phyloP scores from a whole-genome alignment of 495 filamentous ascomycete species.

The Evansstolkia leycettana region DNA sequence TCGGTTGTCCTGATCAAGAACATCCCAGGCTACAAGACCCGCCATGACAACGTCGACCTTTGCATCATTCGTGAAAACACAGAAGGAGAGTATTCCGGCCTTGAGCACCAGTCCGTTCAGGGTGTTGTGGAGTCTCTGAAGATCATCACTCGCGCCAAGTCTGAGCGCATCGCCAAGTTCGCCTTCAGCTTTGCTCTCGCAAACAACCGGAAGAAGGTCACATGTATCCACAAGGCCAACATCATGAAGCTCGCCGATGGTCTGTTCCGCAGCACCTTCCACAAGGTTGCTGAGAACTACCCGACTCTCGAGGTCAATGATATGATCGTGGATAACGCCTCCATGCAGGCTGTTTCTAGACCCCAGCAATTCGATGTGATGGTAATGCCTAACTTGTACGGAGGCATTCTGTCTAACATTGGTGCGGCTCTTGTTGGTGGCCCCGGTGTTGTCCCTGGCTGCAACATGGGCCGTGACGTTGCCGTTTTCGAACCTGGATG shows the following conservation, averaged over 20 bases:
- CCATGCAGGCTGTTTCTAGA: conserved; percentile 91
- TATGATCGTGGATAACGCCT: conserved; percentile 99
- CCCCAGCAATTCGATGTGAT: conserved; percentile 99
- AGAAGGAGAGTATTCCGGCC: conserved; percentile 96
- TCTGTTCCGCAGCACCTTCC: conserved; percentile 95
- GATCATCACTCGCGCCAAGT: conserved; percentile 98
- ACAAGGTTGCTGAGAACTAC: conserved; percentile 82
- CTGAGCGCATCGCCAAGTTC: conserved; percentile 96
- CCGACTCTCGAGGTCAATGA: conserved; percentile 89
- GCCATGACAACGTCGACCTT: conserved; percentile 91
- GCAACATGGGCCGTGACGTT: conserved; percentile 98
- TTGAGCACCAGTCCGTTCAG: conserved; percentile 94
- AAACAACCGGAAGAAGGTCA: conserved; percentile 97
- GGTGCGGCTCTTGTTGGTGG: conserved; percentile 97
- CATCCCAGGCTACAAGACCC: conserved; percentile 94
- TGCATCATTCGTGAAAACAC: conserved; percentile 99
- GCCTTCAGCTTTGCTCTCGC: conserved; percentile 95
- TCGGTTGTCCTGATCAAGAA: conserved; percentile 98
- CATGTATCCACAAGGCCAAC: conserved; percentile 99
- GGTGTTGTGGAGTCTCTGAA: conserved; percentile 98
- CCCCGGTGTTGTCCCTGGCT: conserved; percentile 91
- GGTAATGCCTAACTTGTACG: conserved; percentile 99
- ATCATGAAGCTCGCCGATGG: conserved; percentile 99
- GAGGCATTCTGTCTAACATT: conserved; percentile 97
- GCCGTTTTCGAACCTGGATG: conserved; percentile 98